A percentile compares a stretch with the other conserved stretches of the same genome.
Conservation (phyloP, 345 rosid genomes). For the Syzygium jambos region DNA sequence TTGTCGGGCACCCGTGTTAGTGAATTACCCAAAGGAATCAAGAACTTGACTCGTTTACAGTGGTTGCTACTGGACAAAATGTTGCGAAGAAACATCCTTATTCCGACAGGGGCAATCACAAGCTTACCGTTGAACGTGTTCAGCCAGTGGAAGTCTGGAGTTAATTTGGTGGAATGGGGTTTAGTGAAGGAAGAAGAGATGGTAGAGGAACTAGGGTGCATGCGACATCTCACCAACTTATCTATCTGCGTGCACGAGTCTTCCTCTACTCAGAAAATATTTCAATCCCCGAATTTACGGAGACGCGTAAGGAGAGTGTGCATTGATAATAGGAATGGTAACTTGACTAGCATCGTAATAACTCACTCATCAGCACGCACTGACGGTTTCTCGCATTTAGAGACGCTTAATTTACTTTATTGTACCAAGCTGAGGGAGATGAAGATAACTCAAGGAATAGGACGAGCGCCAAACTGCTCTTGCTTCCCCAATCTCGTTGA, state of each 20-base stretch:
- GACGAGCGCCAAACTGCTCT: background rate
- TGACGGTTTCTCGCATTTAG: background rate
- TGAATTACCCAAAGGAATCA: background rate
- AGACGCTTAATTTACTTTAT: accelerated
- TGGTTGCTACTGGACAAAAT: accelerated
- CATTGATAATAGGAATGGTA: accelerated
- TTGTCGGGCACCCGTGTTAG: accelerated
- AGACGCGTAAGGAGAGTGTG: no score
- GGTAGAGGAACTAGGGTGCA: no score
- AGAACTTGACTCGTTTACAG: background rate
- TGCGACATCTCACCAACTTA: no score
- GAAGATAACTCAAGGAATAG: background rate
- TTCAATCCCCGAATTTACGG: no score
- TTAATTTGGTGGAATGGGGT: no score
- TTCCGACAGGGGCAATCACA: background rate
- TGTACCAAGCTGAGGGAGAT: background rate
- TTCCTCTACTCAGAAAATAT: no score
- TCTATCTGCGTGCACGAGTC: accelerated
- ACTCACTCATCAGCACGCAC: background rate
- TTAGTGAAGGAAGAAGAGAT: no score
- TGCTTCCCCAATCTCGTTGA: background rate
- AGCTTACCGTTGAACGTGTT: background rate
- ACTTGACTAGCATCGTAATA: background rate
- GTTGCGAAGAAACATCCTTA: background rate
- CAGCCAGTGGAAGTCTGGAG: accelerated